Conservation (phyloP, 257 asterid species). For the Striga asiatica region DNA sequence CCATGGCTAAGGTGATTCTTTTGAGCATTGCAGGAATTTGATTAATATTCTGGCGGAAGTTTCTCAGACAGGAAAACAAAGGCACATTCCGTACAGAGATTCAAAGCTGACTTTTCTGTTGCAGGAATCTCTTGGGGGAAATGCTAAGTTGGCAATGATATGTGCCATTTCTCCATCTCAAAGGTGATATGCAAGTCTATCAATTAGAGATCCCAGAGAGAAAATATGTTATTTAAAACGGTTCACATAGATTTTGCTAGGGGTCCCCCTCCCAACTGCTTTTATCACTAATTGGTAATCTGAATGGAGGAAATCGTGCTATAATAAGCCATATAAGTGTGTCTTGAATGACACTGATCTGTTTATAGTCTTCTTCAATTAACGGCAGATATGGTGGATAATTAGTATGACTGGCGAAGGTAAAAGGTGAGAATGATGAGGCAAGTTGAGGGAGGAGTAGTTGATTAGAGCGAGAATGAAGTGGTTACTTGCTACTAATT, state of each 20-base stretch:
- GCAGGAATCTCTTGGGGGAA: constrained; percentile 98
- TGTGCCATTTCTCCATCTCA: constrained; percentile 90
- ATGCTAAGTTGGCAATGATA: constrained; percentile 94
- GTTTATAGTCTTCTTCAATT: background rate
- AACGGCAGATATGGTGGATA: background rate
- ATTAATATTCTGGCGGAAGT: constrained; percentile 94
- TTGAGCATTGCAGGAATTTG: constrained; percentile 57
- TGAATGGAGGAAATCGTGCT: too few relatives aligned
- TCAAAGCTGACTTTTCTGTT: constrained; percentile 90
- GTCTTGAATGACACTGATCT: too few relatives aligned
- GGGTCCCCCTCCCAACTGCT: too few relatives aligned
- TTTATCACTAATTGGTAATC: too few relatives aligned
- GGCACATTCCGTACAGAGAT: constrained; percentile 97
- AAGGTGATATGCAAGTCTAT: constrained; percentile 44
- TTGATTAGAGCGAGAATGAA: background rate
- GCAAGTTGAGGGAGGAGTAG: background rate
- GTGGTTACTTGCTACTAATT: background rate
- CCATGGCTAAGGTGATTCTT: constrained; percentile 17
- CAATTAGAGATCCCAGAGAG: constrained; percentile 1
- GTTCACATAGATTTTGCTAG: background rate
- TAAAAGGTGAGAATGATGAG: background rate
- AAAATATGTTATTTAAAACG: background rate
- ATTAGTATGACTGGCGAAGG: background rate
- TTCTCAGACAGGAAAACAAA: constrained; percentile 88
- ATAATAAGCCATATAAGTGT: too few relatives aligned